Evolutionary conservation across 805 yeast species (phyloP), one percentile per base, ranked within the genome.

Genomic region (Yueomyces sinensis): DNA sequence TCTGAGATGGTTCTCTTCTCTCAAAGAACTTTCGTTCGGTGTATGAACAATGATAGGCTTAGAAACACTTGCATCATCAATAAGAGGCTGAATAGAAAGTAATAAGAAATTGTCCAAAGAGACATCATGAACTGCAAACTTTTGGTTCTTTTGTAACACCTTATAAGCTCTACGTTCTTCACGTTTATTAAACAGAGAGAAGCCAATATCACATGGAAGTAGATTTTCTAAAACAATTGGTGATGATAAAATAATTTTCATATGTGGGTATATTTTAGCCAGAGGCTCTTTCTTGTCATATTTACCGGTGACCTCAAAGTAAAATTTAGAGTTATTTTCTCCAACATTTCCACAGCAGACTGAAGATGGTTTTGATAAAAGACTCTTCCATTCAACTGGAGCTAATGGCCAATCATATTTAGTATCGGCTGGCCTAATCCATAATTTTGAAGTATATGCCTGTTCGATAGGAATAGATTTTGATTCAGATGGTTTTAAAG

Each of bases 201-300:
- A 84, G 15, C 71, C 65, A 30, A 89, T 56, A 45, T 82, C 94
- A 50, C 70, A 81, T 0, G 99, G 97, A 33, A 93, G 54, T 34
- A 84, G 61, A 48, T 91, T 91, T 44, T 82, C 86, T 38, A 91
- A 65, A 44, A 82, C 82, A 31, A 91, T 58, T 0, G 98, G 97
- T 0, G 97, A 83, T 0, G 91, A 74, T 5, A 91, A 59, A 4
- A 75, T 68, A 17, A 91, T 59, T 7, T 65, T 68, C 82, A 89
- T 69, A 46, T 82, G 91, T 0, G 98, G 98, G 48, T 83, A 93
- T 1, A 82, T 68, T 38, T 67, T 64, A 0, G 82, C 69, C 18
- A 86, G 59, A 0, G 84, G 86, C 41, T 82, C 93, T n/a, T 68
- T 64, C 14, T 60, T 52, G 41, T 80, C 74, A 53, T 58, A 79